phyloP scores from a whole-genome alignment of 1,284 basidiomycete species.

The Pseudozyma pruni region DNA sequence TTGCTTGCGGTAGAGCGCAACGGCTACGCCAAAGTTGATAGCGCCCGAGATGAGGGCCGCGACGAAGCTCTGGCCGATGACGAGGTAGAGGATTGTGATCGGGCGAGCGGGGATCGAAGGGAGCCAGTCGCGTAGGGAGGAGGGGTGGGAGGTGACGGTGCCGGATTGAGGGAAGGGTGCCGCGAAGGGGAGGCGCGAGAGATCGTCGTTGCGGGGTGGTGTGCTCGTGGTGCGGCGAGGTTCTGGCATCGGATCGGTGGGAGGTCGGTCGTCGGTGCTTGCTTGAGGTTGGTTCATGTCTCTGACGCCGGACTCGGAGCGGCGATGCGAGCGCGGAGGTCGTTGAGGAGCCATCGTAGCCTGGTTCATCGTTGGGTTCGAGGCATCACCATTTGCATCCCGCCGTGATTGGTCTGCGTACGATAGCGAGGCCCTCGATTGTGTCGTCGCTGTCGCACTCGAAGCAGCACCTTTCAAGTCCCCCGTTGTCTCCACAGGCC shows the following conservation, averaged over 20 bases:
- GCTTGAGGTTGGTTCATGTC: too few relatives aligned
- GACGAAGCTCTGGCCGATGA: conserved; percentile 31
- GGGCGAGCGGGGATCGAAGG: conserved; percentile 36
- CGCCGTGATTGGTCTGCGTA: conserved; percentile 13
- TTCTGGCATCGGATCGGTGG: conserved; percentile 45
- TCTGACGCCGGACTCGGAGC: conserved; percentile 17
- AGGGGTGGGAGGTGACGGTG: conserved; percentile 40
- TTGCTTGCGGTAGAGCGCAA: conserved; percentile 51
- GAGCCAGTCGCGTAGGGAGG: conserved; percentile 36
- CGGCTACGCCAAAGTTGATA: conserved; percentile 64
- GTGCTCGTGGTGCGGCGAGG: conserved; percentile 44
- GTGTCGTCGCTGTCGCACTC: neutral
- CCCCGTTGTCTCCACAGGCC: neutral
- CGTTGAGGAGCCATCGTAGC: neutral
- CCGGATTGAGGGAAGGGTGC: conserved; percentile 44
- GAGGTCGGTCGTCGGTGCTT: too few relatives aligned
- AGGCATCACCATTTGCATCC: conserved; percentile 15
- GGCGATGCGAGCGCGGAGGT: conserved; percentile 18
- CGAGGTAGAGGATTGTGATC: conserved; percentile 47
- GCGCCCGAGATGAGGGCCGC: conserved; percentile 52
- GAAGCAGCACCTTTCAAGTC: neutral
- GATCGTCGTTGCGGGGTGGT: conserved; percentile 27
- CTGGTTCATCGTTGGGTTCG: neutral
- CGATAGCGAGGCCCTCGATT: conserved; percentile 1
- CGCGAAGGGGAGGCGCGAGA: conserved; percentile 51